Percentiles rank a stretch among this genome's conserved stretches.
These are phyloP conservation scores for Penicillium sp. DNA, from an alignment of 2,329 filamentous ascomycete species.

Conservation along the genomic window DNA sequence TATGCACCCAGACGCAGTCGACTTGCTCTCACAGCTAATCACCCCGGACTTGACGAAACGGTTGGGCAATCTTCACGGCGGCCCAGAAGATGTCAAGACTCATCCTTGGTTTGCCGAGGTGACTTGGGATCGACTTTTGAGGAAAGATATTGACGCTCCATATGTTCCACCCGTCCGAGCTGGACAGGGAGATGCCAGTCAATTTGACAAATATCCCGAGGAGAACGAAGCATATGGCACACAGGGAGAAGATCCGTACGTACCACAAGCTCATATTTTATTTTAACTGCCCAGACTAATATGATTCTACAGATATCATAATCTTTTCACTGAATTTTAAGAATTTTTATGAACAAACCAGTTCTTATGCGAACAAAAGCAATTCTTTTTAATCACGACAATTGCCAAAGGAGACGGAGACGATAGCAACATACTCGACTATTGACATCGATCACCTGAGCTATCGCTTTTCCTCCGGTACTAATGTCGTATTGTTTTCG, in stretches of 20 bases:
- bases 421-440: not conserved
- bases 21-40: conserved; percentile 87
- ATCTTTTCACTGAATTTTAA: conserved; percentile 69
- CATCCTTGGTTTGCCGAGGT: conserved; percentile 97
- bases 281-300: not conserved
- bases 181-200: conserved; percentile 89
- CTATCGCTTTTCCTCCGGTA: not conserved
- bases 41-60: conserved; percentile 93
- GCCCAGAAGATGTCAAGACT: conserved; percentile 86
- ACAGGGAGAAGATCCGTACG: conserved; percentile 78
- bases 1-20: conserved; percentile 89
- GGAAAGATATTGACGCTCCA: conserved; percentile 96
- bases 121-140: conserved; percentile 89
- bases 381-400: not conserved
- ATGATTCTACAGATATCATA: conserved; percentile 56
- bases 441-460: not conserved
- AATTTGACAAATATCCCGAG: conserved; percentile 97
- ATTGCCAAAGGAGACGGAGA: not conserved
- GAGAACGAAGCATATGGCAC: conserved; percentile 89
- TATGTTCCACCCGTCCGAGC: conserved; percentile 95
- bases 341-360: not conserved
- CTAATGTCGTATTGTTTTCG: not conserved
- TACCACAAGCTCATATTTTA: conserved; percentile 26
- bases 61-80: conserved; percentile 87
- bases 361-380: not conserved